Evolutionary conservation across 495 filamentous ascomycete species (phyloP).

Genomic region (Penicillium goetzii): DNA sequence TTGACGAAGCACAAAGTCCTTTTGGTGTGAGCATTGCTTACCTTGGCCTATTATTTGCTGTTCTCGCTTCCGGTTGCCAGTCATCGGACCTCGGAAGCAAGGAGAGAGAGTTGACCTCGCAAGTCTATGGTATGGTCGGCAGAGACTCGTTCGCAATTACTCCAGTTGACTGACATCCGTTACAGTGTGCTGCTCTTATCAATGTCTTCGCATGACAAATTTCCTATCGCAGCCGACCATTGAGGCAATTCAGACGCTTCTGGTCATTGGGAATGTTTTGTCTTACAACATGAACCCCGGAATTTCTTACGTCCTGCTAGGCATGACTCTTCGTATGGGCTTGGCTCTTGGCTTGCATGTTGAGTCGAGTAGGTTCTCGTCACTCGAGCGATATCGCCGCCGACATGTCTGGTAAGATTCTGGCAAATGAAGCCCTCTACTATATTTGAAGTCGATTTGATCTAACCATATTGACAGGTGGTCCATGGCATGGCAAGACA

Average conservation of each 20-base stretch:
- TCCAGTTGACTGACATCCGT: background rate
- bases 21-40: conserved; percentile 66
- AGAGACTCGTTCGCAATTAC: background rate
- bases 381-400: conserved; percentile 43
- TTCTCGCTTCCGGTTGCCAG: conserved; percentile 80
- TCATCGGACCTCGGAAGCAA: conserved; percentile 69
- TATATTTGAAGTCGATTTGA: background rate
- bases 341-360: conserved; percentile 61
- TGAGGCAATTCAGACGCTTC: conserved; percentile 59
- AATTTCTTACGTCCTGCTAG: conserved; percentile 60
- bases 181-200: conserved; percentile 63
- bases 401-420: conserved; percentile 47
- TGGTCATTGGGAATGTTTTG: conserved; percentile 64
- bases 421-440: background rate
- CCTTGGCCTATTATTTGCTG: conserved; percentile 75
- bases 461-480: conserved; percentile 41
- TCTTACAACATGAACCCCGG: conserved; percentile 69
- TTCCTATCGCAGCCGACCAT: conserved; percentile 62
- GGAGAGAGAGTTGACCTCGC: conserved; percentile 60
- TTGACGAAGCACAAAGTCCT: conserved; percentile 42
- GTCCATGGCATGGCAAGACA: conserved; percentile 67
- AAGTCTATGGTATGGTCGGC: conserved; percentile 53
- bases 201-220: conserved; percentile 65
- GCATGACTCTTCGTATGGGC: conserved; percentile 61
- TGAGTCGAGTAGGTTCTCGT: conserved; percentile 51